phyloP scores from a whole-genome alignment of 495 filamentous ascomycete species.

The Penicillium robsamsonii region DNA sequence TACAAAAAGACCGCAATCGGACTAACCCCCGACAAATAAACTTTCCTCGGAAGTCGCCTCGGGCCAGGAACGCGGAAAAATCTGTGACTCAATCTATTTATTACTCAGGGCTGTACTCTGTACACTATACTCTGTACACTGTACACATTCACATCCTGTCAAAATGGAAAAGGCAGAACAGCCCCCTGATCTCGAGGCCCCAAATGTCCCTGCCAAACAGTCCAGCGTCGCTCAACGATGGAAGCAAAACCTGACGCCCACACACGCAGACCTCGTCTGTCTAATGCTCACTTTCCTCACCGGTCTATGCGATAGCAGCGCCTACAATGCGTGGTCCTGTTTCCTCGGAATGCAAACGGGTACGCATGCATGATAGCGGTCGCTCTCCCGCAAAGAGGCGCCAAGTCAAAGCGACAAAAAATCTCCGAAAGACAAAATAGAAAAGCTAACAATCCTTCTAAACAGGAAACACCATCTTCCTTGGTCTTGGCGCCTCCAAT shows the following conservation, averaged over 20 bases:
- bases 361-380: conserved; percentile 44
- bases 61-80: conserved; percentile 6
- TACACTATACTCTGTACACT: not conserved
- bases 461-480: conserved; percentile 64
- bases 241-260: conserved; percentile 39
- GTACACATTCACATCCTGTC: not conserved
- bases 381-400: conserved; percentile 18
- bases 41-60: conserved; percentile 9
- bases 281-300: conserved; percentile 56
- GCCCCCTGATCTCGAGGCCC: conserved; percentile 27
- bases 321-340: conserved; percentile 61
- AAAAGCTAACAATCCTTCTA: not conserved
- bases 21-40: not conserved
- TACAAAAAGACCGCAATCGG: not conserved
- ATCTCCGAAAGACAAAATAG: not conserved
- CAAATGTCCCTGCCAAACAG: conserved; percentile 15
- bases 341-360: conserved; percentile 67
- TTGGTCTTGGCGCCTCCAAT: conserved; percentile 59
- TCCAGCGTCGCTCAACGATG: conserved; percentile 24
- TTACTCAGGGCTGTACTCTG: no score
- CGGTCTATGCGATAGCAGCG: conserved; percentile 59
- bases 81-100: not conserved
- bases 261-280: conserved; percentile 52
- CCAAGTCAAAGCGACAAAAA: not conserved
- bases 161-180: conserved; percentile 25